Base-by-base conservation (phyloP, 2,329 filamentous ascomycete genomes). In the Magnaporthiopsis poae region DNA sequence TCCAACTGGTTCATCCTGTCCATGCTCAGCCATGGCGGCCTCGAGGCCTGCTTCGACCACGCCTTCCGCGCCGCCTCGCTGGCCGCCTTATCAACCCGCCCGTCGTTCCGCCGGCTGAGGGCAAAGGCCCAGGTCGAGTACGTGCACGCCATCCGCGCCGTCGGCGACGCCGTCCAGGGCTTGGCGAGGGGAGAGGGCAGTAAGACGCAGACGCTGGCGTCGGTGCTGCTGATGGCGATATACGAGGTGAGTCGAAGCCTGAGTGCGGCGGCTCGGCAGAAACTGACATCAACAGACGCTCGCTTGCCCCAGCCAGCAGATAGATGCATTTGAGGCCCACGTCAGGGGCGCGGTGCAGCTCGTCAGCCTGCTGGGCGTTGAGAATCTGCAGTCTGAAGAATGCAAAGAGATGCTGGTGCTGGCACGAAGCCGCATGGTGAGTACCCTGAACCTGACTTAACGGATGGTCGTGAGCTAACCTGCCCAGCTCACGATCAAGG, bases 71-170 rank as follows among this genome's bases (percentile, higher is more conserved):
- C 63, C 31, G 33, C 63, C 9, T 33, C 52, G 18, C 63, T 65
- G 1, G 63, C 63, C 2, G 63, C 63, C 2, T 31, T 65, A 31
- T 31, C 63, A 2, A 15, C 63, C 9, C 56, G 56, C 7, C 63
- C 33, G 29, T 29, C 46, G 21, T 59, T 31, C 21, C 52, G 63
- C 21, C 21, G 63, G 9, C 63, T 61, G 56, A 18, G 63, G 31
- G 31, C 27, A 12, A 7, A 33, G 11, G 63, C 63, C 5, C 63
- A 65, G 56, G 18, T 21, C 27, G 52, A 65, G 33, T 65, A 65
- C 63, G 31, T 65, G 56, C 56, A 33, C 46, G 63, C 63, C 39
- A 64, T 64, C 36, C 25, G 36, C 9, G 63, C 63, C n/a, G 63
- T 64, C 39, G 29, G 46, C 36, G 25, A 64, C 5, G 63, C 63